A percentile compares a stretch with the other conserved stretches of the same genome.
These are phyloP conservation scores for Mitragyna speciosa DNA, from an alignment of 257 asterid species.

Conservation along the genomic window DNA sequence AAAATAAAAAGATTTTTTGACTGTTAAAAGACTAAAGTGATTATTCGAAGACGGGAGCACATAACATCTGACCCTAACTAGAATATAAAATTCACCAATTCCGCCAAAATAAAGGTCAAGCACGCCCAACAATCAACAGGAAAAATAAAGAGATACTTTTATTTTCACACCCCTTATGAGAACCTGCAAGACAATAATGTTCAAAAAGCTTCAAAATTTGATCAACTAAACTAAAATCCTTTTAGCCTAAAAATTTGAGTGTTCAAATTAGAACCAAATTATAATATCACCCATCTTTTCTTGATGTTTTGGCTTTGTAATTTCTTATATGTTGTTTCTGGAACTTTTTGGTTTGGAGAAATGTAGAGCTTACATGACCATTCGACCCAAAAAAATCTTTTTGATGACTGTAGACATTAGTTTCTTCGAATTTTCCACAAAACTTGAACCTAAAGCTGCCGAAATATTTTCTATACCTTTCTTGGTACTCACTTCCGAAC, in stretches of 20 bases:
- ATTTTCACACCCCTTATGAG: too few relatives aligned
- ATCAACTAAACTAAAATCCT: neutral
- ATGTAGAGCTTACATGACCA: neutral
- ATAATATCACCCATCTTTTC: neutral
- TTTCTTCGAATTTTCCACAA: neutral
- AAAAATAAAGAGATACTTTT: conserved; percentile 8
- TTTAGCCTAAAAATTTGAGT: neutral
- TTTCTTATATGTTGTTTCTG: neutral
- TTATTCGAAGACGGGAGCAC: neutral
- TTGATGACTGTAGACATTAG: neutral
- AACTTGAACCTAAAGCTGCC: neutral
- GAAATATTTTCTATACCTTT: conserved; percentile 46
- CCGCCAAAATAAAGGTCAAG: conserved; percentile 15
- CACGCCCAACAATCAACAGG: conserved; percentile 14
- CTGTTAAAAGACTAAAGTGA: conserved; percentile 28
- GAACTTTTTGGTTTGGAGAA: neutral
- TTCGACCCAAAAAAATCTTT: neutral
- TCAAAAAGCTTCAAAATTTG: neutral
- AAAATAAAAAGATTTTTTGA: conserved; percentile 21
- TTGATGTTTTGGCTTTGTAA: neutral
- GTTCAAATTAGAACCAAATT: too few relatives aligned
- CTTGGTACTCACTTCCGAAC: conserved; percentile 46
- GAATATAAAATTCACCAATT: conserved; percentile 2
- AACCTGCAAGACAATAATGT: too few relatives aligned
- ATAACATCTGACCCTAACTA: neutral